These are phyloP conservation scores for Zygoascus ofunaensis DNA, from an alignment of 805 yeast genomes.

Conservation along the genomic window DNA sequence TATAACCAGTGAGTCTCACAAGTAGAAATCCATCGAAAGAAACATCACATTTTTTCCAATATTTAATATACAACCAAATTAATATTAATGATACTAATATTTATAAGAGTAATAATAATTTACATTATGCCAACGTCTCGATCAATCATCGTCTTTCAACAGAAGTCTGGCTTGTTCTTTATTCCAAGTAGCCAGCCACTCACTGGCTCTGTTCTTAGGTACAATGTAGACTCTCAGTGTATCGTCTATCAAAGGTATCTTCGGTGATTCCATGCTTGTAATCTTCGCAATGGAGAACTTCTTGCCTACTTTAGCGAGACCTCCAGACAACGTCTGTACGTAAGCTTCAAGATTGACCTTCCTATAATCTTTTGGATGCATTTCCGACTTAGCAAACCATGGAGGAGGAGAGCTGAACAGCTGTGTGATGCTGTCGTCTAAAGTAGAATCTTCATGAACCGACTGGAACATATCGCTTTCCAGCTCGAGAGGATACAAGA, in stretches of 20 bases:
- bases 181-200: conserved; percentile 45
- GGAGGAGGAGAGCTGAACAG: conserved; percentile 58
- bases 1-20: conserved; percentile 21
- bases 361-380: conserved; percentile 47
- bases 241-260: conserved; percentile 69
- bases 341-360: conserved; percentile 56
- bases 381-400: conserved; percentile 52
- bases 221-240: conserved; percentile 66
- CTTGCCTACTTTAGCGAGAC: conserved; percentile 76
- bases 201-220: conserved; percentile 56
- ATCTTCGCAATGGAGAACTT: conserved; percentile 58
- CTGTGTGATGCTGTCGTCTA: conserved; percentile 50
- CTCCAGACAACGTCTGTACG: conserved; percentile 78
- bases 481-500: conserved; percentile 73
- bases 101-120: too few relatives aligned
- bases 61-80: too few relatives aligned
- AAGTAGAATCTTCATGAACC: conserved; percentile 62
- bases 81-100: too few relatives aligned
- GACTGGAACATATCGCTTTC: conserved; percentile 77
- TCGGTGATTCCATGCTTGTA: conserved; percentile 51
- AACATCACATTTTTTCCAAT: too few relatives aligned
- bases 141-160: conserved; percentile 1
- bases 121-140: too few relatives aligned
- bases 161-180: conserved; percentile 19
- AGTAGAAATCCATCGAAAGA: too few relatives aligned